phyloP scores from a whole-genome alignment of 2,329 filamentous ascomycete species.

The Orbilia ellipsospora region DNA sequence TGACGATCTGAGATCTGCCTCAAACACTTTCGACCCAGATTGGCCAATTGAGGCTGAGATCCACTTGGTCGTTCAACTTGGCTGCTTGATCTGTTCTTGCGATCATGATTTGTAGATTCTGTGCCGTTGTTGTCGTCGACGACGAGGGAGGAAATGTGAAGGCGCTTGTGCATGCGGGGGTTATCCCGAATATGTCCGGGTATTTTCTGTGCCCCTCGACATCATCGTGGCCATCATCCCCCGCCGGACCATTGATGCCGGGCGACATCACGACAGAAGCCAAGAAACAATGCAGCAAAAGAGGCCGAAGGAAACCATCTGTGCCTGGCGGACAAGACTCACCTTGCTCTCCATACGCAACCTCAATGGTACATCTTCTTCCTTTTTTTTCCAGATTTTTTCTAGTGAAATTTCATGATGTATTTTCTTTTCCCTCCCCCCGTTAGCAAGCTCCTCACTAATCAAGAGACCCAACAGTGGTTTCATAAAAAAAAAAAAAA shows the following conservation, averaged over 20 bases:
- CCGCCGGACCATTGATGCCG: conserved; percentile 21
- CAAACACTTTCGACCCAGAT: conserved; percentile 54
- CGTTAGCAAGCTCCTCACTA: conserved; percentile 37
- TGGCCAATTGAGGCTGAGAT: conserved; percentile 44
- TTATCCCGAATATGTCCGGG: conserved; percentile 42
- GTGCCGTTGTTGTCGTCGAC: conserved; percentile 17
- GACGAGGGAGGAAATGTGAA: conserved; percentile 11
- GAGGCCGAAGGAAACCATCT: conserved; percentile 36
- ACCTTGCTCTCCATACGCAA: conserved; percentile 45
- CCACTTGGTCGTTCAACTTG: conserved; percentile 23
- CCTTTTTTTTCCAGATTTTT: conserved; percentile 6
- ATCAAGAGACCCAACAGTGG: conserved; percentile 27
- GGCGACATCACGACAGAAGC: conserved; percentile 38
- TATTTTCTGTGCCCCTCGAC: neutral
- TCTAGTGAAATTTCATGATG: conserved; percentile 32
- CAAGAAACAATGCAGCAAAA: conserved; percentile 35
- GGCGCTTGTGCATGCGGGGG: conserved; percentile 41
- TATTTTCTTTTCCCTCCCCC: conserved; percentile 42
- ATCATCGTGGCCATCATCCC: conserved; percentile 12
- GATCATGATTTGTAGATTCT: conserved; percentile 36
- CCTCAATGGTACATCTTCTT: conserved; percentile 35
- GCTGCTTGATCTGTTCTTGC: conserved; percentile 8
- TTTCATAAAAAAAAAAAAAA: conserved; percentile 38
- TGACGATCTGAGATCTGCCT: conserved; percentile 55
- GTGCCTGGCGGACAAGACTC: conserved; percentile 40